phyloP scores from a whole-genome alignment of 2,329 filamentous ascomycete species.

The Fusarium sp. region DNA sequence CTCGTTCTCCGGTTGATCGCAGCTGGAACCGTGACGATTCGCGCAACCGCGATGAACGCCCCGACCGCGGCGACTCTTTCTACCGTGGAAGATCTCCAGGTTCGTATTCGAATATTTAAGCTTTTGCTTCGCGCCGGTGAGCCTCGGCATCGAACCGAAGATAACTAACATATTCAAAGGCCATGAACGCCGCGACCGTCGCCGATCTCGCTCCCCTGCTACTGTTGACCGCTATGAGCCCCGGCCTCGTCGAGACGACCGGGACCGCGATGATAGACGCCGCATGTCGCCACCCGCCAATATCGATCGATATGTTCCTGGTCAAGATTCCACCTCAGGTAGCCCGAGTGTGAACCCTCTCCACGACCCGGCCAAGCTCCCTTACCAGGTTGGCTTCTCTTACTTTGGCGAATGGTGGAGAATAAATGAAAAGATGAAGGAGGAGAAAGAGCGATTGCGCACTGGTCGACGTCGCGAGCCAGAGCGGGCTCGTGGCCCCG shows the following conservation, averaged over 20 bases:
- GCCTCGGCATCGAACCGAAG: neutral
- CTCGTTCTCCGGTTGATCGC: constrained; percentile 65
- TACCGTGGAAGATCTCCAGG: constrained; percentile 77
- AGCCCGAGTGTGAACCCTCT: constrained; percentile 71
- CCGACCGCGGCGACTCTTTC: constrained; percentile 65
- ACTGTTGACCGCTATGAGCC: constrained; percentile 83
- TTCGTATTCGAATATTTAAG: constrained; percentile 57
- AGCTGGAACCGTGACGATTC: constrained; percentile 66
- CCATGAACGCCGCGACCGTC: constrained; percentile 69
- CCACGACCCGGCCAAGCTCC: constrained; percentile 76
- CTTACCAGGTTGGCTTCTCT: constrained; percentile 86
- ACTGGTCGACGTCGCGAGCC: constrained; percentile 76
- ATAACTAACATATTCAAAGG: constrained; percentile 52
- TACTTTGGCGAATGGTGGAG: constrained; percentile 91
- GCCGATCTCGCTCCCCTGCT: constrained; percentile 76
- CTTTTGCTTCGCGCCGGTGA: neutral
- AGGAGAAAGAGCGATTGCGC: constrained; percentile 78
- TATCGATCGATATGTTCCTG: constrained; percentile 87
- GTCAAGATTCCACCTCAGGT: constrained; percentile 66
- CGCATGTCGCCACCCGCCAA: constrained; percentile 74
- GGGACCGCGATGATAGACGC: constrained; percentile 71
- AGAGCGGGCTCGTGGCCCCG: constrained; percentile 71
- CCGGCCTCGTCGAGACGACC: constrained; percentile 74
- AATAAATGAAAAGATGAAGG: constrained; percentile 83
- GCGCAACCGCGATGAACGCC: constrained; percentile 61